phyloP scores from a whole-genome alignment of 306 rosid genomes.

The Senna tora region DNA sequence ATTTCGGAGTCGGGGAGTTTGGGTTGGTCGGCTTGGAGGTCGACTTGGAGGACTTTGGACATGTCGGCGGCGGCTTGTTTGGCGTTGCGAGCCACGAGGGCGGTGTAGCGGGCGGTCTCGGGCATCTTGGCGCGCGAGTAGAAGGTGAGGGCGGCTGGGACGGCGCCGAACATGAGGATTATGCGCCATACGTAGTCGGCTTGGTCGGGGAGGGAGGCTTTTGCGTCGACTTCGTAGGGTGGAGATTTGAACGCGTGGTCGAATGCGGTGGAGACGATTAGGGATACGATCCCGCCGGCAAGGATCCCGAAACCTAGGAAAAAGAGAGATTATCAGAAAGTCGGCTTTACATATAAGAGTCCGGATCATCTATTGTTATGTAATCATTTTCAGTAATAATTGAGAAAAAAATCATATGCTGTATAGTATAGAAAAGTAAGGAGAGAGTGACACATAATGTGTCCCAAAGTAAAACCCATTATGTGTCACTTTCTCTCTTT shows the following conservation, averaged over 20 bases:
- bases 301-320: conserved; percentile 52
- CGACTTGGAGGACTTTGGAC: conserved; percentile 43
- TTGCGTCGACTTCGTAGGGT: conserved; percentile 1
- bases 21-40: conserved; percentile 1
- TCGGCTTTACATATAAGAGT: too few species aligned
- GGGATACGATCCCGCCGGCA: conserved; percentile 43
- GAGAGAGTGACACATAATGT: too few species aligned
- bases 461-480: too few species aligned
- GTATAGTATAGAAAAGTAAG: too few species aligned
- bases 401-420: too few species aligned
- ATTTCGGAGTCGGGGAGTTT: neutral
- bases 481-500: too few species aligned
- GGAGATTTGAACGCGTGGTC: neutral
- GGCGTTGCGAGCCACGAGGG: conserved; percentile 48
- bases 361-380: too few species aligned
- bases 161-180: conserved; percentile 51
- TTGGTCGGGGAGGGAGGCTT: conserved; percentile 25
- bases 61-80: conserved; percentile 47
- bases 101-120: conserved; percentile 53
- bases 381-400: too few species aligned
- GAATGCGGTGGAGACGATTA: conserved; percentile 33
- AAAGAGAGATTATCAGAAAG: too few species aligned
- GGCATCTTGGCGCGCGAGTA: conserved; percentile 48
- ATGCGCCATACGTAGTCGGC: conserved; percentile 55
- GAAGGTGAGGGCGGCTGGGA: conserved; percentile 42